Base-by-base conservation (phyloP, 148 eudicot species). In the Simmondsia chinensis region DNA sequence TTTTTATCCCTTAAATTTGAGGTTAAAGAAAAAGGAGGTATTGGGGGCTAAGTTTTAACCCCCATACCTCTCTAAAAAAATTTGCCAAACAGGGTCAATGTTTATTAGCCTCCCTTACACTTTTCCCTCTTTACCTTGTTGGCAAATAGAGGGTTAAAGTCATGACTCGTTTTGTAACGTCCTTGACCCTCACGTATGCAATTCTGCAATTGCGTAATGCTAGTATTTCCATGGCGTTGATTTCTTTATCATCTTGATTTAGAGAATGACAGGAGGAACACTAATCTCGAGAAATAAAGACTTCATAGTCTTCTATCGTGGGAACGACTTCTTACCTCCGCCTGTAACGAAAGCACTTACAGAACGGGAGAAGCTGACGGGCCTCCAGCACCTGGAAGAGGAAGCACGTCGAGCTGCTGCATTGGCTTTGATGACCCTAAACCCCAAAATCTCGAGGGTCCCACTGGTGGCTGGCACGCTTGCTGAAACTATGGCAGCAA, bases 381-480 rank as follows among this genome's bases (percentile, higher is more conserved):
- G 45, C 50, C 58, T 77, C 27, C 69, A 60, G 20, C 79, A 72
- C 31, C 72, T 74, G 55, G 99, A 91, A 63, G 99, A 86, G 55
- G 65, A 68, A 54, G 72, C 80, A 25, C 77, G 81, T 13, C 43
- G 70, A 17, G 63, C 59, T 33, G 63, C 59, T 33, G 83, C 79
- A 4, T 62, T 71, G 13, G 27, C 44, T 32, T 36, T 71, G 31
- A 60, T 77, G 36, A 44, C 49, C 30, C 30, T 68, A 53, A 66
- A 29, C 27, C 33, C 68, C n/a, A 62, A 56, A 59, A 57, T 56
- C 37, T 24, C 52, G 14, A 68, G 55, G 50, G 46, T 52, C 32
- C 75, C 73, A 31, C 41, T 79, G 43, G 87, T 91, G 62, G 99
- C 99, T 5, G 99, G 99, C 24, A 91, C 99, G 52, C 87, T 91